Evolutionary conservation across 768 basidiomycete genomes (phyloP).

Genomic region (Neoboletus brunneissimus): DNA sequence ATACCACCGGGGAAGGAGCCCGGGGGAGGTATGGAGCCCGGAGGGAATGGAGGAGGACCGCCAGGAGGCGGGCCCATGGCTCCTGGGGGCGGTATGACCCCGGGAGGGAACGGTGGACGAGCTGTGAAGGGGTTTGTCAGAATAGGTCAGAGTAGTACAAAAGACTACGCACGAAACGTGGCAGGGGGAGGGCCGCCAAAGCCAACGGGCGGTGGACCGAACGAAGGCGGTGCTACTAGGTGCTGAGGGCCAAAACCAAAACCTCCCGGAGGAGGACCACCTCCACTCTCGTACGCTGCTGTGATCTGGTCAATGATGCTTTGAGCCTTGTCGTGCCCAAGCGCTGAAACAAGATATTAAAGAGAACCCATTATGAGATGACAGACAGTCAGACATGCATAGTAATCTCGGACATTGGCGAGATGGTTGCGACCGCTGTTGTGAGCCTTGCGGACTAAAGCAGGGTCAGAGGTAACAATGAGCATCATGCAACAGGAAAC

Average conservation of each 20-base stretch:
- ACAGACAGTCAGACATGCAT: constrained; percentile 64
- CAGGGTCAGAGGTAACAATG: constrained; percentile 3
- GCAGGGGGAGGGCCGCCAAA: constrained; percentile 51
- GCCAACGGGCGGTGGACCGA: constrained; percentile 51
- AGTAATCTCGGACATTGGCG: constrained; percentile 95
- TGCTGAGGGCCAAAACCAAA: constrained; percentile 86
- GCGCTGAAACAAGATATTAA: constrained; percentile 44
- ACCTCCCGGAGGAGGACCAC: constrained; percentile 83
- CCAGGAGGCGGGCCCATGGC: constrained; percentile 53
- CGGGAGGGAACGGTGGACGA: constrained; percentile 72
- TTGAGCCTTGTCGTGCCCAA: constrained; percentile 96
- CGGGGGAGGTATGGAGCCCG: constrained; percentile 49
- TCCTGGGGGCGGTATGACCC: constrained; percentile 44
- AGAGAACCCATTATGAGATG: not conserved
- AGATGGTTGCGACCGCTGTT: constrained; percentile 97
- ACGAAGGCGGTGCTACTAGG: constrained; percentile 54
- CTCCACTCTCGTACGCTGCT: constrained; percentile 82
- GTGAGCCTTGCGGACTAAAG: constrained; percentile 91
- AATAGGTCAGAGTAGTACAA: not conserved
- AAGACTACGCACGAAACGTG: constrained; percentile 15
- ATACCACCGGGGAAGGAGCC: constrained; percentile 49
- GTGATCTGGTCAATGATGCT: constrained; percentile 98
- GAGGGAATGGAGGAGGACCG: constrained; percentile 74
- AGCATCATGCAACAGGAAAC: constrained; percentile 15
- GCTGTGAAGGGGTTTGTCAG: constrained; percentile 34